Conservation (phyloP, 2,329 filamentous ascomycete genomes). For the Monilinia fructicola region DNA sequence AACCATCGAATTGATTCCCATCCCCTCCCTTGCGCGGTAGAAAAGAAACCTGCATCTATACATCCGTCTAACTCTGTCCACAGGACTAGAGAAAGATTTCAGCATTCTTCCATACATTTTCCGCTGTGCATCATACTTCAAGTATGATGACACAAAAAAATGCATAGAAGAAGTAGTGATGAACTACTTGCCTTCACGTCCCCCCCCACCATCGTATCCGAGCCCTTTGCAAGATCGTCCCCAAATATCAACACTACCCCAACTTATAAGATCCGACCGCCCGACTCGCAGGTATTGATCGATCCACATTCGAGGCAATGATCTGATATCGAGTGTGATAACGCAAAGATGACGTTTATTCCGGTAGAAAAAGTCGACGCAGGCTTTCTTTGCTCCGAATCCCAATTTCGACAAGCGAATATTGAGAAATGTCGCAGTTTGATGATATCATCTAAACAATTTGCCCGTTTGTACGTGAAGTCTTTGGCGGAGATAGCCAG, state of each 20-base stretch:
- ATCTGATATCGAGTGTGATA: constrained; percentile 1
- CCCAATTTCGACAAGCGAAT: constrained; percentile 27
- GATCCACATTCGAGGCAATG: constrained; percentile 14
- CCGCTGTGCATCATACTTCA: neutral
- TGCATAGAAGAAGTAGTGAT: constrained; percentile 38
- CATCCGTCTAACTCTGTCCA: neutral
- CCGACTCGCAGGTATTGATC: constrained; percentile 12
- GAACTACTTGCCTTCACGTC: constrained; percentile 33
- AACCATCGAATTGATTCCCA: neutral
- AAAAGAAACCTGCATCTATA: constrained; percentile 14
- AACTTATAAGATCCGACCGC: constrained; percentile 13
- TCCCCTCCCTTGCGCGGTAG: constrained; percentile 5
- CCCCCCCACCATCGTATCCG: constrained; percentile 11
- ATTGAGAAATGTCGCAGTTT: constrained; percentile 27
- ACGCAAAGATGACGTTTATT: neutral
- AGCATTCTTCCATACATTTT: neutral
- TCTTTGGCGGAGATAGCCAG: constrained; percentile 24
- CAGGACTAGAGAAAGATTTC: constrained; percentile 11
- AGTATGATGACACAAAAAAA: neutral
- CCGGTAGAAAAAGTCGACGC: constrained; percentile 5
- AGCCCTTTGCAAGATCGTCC: neutral
- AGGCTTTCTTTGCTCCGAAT: constrained; percentile 6
- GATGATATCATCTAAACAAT: constrained; percentile 27
- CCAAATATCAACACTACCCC: constrained; percentile 5
- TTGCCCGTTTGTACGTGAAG: constrained; percentile 8